Evolutionary conservation across 148 eudicot genomes (phyloP).

Genomic region (Polygonum maritimum): DNA sequence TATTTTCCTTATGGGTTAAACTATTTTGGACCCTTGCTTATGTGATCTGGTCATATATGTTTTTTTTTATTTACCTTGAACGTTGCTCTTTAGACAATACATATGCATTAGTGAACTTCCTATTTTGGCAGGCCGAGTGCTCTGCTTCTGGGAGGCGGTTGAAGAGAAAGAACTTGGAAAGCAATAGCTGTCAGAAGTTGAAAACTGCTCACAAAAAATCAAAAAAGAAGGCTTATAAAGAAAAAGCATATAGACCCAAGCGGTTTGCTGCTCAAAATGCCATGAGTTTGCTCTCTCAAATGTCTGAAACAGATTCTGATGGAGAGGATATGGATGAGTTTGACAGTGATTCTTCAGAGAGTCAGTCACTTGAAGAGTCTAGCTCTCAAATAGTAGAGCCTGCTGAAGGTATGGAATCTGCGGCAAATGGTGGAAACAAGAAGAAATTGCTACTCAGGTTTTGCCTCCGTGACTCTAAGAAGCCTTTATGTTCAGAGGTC

Average conservation of each 20-base stretch:
- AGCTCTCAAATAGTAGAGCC: constrained; percentile 23
- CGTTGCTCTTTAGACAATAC: background rate
- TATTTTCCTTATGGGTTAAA: constrained; percentile 9
- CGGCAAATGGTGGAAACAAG: constrained; percentile 24
- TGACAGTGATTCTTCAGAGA: constrained; percentile 46
- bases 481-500: constrained; percentile 24
- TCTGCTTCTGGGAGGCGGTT: constrained; percentile 54
- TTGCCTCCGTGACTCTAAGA: constrained; percentile 32
- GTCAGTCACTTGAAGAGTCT: constrained; percentile 36
- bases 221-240: constrained; percentile 38
- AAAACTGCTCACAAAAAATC: constrained; percentile 25
- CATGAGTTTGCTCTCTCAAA: constrained; percentile 28
- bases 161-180: constrained; percentile 53
- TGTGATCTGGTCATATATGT: background rate
- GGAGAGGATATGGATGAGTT: constrained; percentile 50
- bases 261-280: constrained; percentile 73
- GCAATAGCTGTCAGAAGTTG: constrained; percentile 33
- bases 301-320: constrained; percentile 37
- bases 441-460: constrained; percentile 62
- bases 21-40: background rate
- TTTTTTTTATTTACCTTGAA: background rate
- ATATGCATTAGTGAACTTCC: constrained; percentile 13
- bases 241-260: constrained; percentile 58
- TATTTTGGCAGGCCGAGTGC: constrained; percentile 43
- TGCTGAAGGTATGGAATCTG: constrained; percentile 22